Percentiles rank a stretch among this genome's conserved stretches.
Conservation (phyloP, 805 yeast genomes). For the Candida awuae region DNA sequence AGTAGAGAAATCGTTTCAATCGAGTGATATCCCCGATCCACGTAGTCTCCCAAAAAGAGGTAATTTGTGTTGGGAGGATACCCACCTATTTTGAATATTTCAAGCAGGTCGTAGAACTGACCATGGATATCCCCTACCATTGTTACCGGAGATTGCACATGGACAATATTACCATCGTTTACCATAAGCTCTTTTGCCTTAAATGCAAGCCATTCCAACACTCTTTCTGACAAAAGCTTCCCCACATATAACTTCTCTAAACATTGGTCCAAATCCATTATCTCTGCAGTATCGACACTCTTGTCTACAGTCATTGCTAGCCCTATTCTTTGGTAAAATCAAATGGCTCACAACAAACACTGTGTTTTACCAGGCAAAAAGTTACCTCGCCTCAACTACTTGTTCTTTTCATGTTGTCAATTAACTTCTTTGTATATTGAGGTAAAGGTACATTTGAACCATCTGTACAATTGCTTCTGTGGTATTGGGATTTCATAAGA, state of each 20-base stretch:
- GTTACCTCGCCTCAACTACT: no score
- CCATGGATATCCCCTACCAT: conserved; percentile 98
- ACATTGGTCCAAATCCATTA: conserved; percentile 59
- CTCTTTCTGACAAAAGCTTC: conserved; percentile 61
- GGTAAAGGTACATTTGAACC: no score
- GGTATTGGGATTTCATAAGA: no score
- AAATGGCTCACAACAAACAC: no score
- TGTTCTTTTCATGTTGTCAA: no score
- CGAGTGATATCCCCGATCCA: conserved; percentile 89
- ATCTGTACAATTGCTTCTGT: no score
- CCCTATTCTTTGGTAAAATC: neutral
- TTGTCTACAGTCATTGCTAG: neutral
- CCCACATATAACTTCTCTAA: conserved; percentile 57
- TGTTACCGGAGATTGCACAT: conserved; percentile 78
- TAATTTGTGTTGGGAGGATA: conserved; percentile 90
- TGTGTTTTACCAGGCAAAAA: no score
- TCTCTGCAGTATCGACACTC: conserved; percentile 12
- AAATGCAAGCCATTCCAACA: conserved; percentile 65
- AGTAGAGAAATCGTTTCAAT: conserved; percentile 86
- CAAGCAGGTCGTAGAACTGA: conserved; percentile 88
- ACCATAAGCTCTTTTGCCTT: conserved; percentile 76
- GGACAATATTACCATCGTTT: conserved; percentile 79
- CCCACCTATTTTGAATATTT: conserved; percentile 91
- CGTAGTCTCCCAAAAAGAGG: conserved; percentile 90
- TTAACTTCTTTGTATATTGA: no score